Percentiles rank a stretch among this genome's conserved stretches.
Evolutionary conservation across 2,329 filamentous ascomycete genomes (phyloP).

Genomic region (Alternaria infectoria): DNA sequence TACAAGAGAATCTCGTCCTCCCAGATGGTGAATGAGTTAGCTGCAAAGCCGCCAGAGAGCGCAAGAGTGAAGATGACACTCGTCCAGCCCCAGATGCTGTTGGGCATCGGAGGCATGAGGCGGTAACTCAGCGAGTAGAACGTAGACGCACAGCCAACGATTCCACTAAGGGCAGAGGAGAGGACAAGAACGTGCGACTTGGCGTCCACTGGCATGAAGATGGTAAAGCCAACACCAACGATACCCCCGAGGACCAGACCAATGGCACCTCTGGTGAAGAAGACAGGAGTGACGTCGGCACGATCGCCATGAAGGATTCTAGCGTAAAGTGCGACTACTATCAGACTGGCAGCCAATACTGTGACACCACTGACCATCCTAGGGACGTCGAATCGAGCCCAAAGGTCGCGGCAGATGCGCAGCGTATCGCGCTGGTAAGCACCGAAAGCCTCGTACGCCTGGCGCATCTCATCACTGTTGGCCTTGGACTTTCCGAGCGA

Average conservation of each 20-base stretch:
- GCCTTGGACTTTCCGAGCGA: conserved; percentile 44
- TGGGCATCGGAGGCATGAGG: conserved; percentile 66
- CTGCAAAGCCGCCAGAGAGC: conserved; percentile 92
- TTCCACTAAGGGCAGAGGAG: conserved; percentile 48
- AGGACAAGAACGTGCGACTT: conserved; percentile 51
- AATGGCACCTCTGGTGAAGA: conserved; percentile 59
- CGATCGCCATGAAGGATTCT: conserved; percentile 61
- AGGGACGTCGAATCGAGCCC: conserved; percentile 88
- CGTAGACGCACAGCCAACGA: conserved; percentile 49
- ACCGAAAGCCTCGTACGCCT: conserved; percentile 64
- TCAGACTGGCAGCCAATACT: conserved; percentile 71
- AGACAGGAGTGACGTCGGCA: conserved; percentile 59
- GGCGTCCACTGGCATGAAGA: conserved; percentile 49
- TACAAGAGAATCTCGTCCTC: conserved; percentile 94
- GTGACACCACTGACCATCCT: conserved; percentile 83
- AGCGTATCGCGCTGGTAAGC: conserved; percentile 82
- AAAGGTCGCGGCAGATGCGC: conserved; percentile 78
- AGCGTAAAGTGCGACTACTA: conserved; percentile 76
- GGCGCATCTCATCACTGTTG: conserved; percentile 49
- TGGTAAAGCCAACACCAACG: conserved; percentile 52
- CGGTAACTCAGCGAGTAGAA: conserved; percentile 51
- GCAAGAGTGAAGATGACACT: conserved; percentile 80
- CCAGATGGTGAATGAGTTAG: conserved; percentile 99
- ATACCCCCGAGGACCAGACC: conserved; percentile 56
- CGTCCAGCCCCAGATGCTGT: conserved; percentile 87